A percentile compares a stretch with the other conserved stretches of the same genome.
Conservation (phyloP, 371 early-diverging fungal genomes). For the Umbelopsis sp. region DNA sequence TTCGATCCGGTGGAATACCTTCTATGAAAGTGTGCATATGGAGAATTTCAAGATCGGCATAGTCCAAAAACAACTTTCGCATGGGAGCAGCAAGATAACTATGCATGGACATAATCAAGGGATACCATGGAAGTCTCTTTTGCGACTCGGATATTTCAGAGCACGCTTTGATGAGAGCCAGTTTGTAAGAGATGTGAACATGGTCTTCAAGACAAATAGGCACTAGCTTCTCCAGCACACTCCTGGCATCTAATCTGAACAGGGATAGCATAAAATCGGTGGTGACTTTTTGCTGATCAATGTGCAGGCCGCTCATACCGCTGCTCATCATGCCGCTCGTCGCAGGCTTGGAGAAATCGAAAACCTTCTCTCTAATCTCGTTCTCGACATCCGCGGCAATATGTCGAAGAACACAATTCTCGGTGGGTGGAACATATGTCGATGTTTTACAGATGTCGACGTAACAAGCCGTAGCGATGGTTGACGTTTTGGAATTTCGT, state of each 20-base stretch:
- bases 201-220: conserved; percentile 63
- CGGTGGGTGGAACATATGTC: conserved; percentile 65
- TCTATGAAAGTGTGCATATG: background rate
- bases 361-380: conserved; percentile 68
- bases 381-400: conserved; percentile 72
- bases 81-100: conserved; percentile 65
- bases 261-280: conserved; percentile 72
- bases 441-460: conserved; percentile 77
- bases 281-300: conserved; percentile 44
- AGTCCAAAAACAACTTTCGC: conserved; percentile 63
- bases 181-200: conserved; percentile 65
- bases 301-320: conserved; percentile 2
- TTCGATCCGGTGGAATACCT: conserved; percentile 6
- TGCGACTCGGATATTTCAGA: conserved; percentile 70
- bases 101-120: conserved; percentile 65
- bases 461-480: conserved; percentile 71
- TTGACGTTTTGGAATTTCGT: conserved; percentile 55
- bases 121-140: conserved; percentile 70
- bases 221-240: conserved; percentile 61
- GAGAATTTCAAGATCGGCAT: conserved; percentile 17
- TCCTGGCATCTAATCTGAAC: conserved; percentile 66
- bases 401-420: conserved; percentile 62
- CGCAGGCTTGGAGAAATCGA: conserved; percentile 46
- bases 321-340: background rate
- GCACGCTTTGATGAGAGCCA: conserved; percentile 73